Evolutionary conservation across 2,329 filamentous ascomycete species (phyloP).

Genomic region (Verticillium tricorpus): DNA sequence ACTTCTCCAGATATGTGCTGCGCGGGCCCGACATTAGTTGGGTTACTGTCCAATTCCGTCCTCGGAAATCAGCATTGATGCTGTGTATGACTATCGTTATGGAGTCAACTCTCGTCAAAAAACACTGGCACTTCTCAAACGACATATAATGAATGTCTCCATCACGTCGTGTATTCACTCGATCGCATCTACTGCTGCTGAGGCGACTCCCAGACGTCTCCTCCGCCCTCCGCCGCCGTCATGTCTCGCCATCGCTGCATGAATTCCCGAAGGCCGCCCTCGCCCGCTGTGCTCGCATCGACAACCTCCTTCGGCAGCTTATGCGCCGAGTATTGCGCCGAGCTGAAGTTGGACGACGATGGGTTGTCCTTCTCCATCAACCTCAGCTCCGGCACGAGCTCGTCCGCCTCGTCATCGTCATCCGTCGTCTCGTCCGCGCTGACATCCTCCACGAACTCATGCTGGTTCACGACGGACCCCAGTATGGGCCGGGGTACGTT

Average conservation of each 20-base stretch:
- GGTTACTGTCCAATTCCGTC: too few relatives aligned
- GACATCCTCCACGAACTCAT: conserved; percentile 25
- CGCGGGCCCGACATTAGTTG: too few relatives aligned
- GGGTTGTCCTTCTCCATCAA: conserved; percentile 81
- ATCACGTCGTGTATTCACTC: not conserved
- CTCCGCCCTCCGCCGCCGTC: conserved; percentile 32
- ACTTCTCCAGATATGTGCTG: too few relatives aligned
- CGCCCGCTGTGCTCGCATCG: conserved; percentile 60
- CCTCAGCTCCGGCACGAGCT: conserved; percentile 65
- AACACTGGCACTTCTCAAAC: not conserved
- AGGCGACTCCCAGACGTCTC: conserved; percentile 31
- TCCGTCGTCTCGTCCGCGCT: conserved; percentile 28
- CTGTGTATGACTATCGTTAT: too few relatives aligned
- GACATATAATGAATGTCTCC: not conserved
- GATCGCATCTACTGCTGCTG: not conserved
- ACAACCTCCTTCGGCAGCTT: conserved; percentile 94
- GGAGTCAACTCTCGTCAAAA: too few relatives aligned
- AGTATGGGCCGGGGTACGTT: conserved; percentile 56
- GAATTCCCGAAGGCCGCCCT: conserved; percentile 78
- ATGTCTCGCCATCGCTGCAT: conserved; percentile 68
- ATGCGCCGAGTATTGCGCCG: conserved; percentile 87
- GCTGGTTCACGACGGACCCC: conserved; percentile 35
- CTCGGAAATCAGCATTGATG: too few relatives aligned
- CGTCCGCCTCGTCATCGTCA: conserved; percentile 34
- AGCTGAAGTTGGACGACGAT: conserved; percentile 80